These are phyloP conservation scores for Didymella pinodella DNA, from an alignment of 2,329 filamentous ascomycete genomes.

Conservation along the genomic window DNA sequence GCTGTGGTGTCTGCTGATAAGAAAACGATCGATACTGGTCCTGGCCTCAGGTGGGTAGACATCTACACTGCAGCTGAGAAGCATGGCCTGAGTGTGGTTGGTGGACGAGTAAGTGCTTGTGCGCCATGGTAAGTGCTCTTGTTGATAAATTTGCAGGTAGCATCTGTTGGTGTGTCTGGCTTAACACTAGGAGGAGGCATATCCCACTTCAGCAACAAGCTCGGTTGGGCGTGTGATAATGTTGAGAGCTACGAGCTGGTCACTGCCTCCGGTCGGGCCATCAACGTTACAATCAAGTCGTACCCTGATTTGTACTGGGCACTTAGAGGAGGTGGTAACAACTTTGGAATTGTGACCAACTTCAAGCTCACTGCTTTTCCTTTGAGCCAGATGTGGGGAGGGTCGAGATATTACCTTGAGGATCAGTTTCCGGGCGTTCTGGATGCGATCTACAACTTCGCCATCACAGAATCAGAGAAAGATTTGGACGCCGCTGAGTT, in stretches of 20 bases:
- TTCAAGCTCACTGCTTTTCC: slow-evolving; percentile 34
- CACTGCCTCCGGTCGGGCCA: slow-evolving; percentile 24
- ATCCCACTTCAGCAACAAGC: slow-evolving; percentile 32
- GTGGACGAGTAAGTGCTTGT: slow-evolving; percentile 27
- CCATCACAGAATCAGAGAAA: slow-evolving; percentile 16
- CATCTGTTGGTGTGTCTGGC: slow-evolving; percentile 40
- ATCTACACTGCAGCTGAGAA: slow-evolving; percentile 40
- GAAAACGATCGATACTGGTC: slow-evolving; percentile 31
- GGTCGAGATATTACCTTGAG: slow-evolving; percentile 24
- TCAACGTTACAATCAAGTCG: slow-evolving; percentile 21
- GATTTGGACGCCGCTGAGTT: slow-evolving; percentile 34
- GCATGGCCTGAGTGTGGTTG: slow-evolving; percentile 33
- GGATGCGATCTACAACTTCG: slow-evolving; percentile 27
- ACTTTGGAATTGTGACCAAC: slow-evolving; percentile 45
- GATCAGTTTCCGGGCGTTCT: slow-evolving; percentile 22
- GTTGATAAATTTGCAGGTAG: background rate
- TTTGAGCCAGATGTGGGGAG: slow-evolving; percentile 36
- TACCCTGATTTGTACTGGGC: slow-evolving; percentile 52
- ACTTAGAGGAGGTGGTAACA: slow-evolving; percentile 43
- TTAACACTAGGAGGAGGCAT: slow-evolving; percentile 39
- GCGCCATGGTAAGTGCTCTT: background rate
- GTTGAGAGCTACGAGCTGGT: slow-evolving; percentile 34
- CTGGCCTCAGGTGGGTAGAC: slow-evolving; percentile 41
- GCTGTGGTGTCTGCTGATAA: slow-evolving; percentile 36
- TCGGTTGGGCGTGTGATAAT: slow-evolving; percentile 41